A percentile compares a stretch with the other conserved stretches of the same genome.
These are phyloP conservation scores for Tagetes patula DNA, from an alignment of 129 eudicot species.

Conservation along the genomic window DNA sequence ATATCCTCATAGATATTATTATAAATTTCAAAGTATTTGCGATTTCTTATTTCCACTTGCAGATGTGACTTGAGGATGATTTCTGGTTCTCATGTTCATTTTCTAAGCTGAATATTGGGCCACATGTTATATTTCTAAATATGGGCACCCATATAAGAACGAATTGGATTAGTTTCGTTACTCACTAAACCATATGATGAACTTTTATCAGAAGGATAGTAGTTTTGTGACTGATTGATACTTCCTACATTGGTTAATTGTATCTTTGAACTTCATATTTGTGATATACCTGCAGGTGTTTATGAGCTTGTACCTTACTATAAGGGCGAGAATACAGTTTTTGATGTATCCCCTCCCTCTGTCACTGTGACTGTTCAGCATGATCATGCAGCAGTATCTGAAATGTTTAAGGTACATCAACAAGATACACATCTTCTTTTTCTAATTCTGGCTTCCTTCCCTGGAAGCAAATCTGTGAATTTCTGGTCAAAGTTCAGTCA, in stretches of 20 bases:
- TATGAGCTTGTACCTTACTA: slow-evolving; percentile 90
- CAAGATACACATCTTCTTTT: slow-evolving; percentile 16
- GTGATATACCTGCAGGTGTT: slow-evolving; percentile 52
- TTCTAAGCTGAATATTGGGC: neutral
- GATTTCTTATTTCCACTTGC: slow-evolving; percentile 7
- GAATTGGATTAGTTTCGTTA: neutral
- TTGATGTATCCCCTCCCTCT: slow-evolving; percentile 95
- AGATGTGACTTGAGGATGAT: neutral
- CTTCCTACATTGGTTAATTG: neutral
- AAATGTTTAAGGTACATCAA: slow-evolving; percentile 78
- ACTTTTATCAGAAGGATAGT: slow-evolving; percentile 5
- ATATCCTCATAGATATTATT: neutral
- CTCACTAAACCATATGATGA: slow-evolving; percentile 21
- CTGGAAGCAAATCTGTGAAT: slow-evolving; percentile 15
- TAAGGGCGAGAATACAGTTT: slow-evolving; percentile 96
- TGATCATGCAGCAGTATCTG: slow-evolving; percentile 64
- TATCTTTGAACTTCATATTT: slow-evolving; percentile 26
- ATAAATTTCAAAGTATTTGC: neutral
- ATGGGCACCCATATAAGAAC: slow-evolving; percentile 10
- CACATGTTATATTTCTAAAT: slow-evolving; percentile 1
- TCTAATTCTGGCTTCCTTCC: neutral
- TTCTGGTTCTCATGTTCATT: neutral
- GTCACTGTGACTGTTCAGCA: slow-evolving; percentile 70
- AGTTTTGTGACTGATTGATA: neutral
- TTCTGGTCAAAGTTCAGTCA: neutral